Base-by-base conservation (phyloP, 805 yeast species). In the Saturnispora ahearnii region DNA sequence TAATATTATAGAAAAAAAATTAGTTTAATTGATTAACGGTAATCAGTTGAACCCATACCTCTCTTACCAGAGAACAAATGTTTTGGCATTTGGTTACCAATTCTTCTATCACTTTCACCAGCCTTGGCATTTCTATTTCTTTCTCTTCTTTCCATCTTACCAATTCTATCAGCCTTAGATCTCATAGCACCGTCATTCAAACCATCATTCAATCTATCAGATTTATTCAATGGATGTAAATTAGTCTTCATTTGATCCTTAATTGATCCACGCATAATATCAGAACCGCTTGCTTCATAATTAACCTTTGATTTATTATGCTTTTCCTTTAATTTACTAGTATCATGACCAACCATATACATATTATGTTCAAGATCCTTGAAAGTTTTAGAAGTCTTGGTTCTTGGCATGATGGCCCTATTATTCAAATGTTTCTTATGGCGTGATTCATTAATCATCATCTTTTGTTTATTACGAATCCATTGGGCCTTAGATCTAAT, bases 21-120 rank as follows among this genome's bases (percentile, higher is more conserved):
- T 29, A 37, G 13, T 18, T 6, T 15, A 22, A 30, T 8, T 28
- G 26, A 4, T 48, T 51, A 58, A 76, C 98, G 91, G 72, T 86
- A 79, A 68, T 88, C 96, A 56, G 88, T 82, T 68, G 84, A 84
- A 68, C 97, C 97, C 62, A 80, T 81, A 74, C 97, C 95, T 73
- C 99, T 82, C 78, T 93, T 93, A 72, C 99, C 99, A 61, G 88
- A 73, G 74, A 84, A 86, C 77, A 93, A 76, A 72, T 93, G 99
- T 75, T 90, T 91, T 56, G 97, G 96, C 72, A 87, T 69, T 54
- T 87, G 73, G 47, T 86, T 93, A 49, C 89, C 78, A 51, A 80
- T 74, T 67, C 88, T 96, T 70, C 98, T 83, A 72, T 93, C 99
- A 63, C 87, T 85, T 73, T 93, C 99, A 73, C 98, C 96, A 57